Evolutionary conservation across 345 rosid species (phyloP), one percentile per base, ranked within the genome.

Genomic region (Diplotaxis tenuifolia): DNA sequence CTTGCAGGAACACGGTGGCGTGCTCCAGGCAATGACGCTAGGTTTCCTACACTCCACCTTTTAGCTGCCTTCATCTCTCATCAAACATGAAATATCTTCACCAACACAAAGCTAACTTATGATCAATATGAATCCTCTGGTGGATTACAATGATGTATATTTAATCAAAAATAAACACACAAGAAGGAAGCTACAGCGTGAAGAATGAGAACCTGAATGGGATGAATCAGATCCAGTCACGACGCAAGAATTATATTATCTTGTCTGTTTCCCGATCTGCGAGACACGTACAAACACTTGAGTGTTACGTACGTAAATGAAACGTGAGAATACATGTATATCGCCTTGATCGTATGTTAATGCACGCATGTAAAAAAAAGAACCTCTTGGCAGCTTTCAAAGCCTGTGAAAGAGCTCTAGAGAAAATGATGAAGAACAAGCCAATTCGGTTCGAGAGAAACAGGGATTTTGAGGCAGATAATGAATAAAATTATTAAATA

Each of bases 1-100:
- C 79, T 92, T 75, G 83, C 62, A 14, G 84, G 89, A 78, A 84
- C 76, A 42, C 94, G 89, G 62, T 84, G 79, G 31, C 98, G 91
- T 80, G 83, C 54, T 50, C 89, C 89, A 22, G 89, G 83, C 71
- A 92, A 84, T 75, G 88, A 76, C 56, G 83, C 88, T 83, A 90
- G 75, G 78, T 86, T 87, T 74, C 93, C 87, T 58, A 85, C 42
- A 70, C 84, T 90, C 96, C 94, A 92, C 74, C 71, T 84, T 76
- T 92, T 85, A 68, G 76, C 72, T 57, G 85, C 78, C 85, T 92
- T 90, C 97, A 92, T 92, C 73, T 74, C 58, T 65, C 79, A n/a
- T 27, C 50, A 42, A 42, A 42, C 16, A 18, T 42, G 7, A n/a
- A n/a, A n/a, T 40, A 40, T 40, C 49, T 40, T 2, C 18, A 40